Conservation (phyloP, 345 rosid species). For the Populus deltoides region DNA sequence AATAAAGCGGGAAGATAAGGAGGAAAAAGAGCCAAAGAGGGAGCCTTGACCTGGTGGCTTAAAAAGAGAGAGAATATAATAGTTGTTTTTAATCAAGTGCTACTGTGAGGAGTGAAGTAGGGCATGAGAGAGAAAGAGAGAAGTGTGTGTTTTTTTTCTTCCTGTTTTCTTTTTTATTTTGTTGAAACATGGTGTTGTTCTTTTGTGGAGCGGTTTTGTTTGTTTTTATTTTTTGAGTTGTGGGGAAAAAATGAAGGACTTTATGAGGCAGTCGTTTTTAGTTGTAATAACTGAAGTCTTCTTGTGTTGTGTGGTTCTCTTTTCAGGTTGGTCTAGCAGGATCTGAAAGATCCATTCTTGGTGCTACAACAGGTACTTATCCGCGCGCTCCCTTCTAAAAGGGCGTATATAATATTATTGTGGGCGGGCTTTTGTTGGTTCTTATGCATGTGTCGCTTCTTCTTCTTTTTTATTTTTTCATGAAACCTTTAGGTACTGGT, state of each 20-base stretch:
- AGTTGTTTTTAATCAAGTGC: not conserved
- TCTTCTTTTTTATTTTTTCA: not conserved
- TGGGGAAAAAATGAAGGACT: conserved; percentile 23
- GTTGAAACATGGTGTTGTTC: conserved; percentile 21
- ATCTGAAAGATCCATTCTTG: conserved; percentile 46
- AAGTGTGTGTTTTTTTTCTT: not conserved
- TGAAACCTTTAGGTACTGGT: conserved; percentile 12
- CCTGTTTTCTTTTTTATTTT: too few relatives aligned
- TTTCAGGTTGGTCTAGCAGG: conserved; percentile 47
- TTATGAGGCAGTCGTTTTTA: conserved; percentile 54
- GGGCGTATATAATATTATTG: not conserved
- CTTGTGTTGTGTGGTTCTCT: conserved; percentile 61
- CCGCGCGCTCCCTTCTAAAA: conserved; percentile 5
- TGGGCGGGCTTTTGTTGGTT: conserved; percentile 17
- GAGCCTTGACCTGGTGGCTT: conserved; percentile 15
- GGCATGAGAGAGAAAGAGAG: not conserved
- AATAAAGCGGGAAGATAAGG: conserved; percentile 47
- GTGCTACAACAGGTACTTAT: conserved; percentile 37
- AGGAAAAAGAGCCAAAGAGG: conserved; percentile 16
- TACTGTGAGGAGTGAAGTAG: not conserved
- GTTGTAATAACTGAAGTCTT: conserved; percentile 21
- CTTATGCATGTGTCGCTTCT: conserved; percentile 11
- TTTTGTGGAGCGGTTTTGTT: conserved; percentile 25
- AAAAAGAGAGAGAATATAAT: conserved; percentile 9
- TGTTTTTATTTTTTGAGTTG: conserved; percentile 4